Conservation (phyloP, 208 protist genomes). For the Angomonas deanei region DNA sequence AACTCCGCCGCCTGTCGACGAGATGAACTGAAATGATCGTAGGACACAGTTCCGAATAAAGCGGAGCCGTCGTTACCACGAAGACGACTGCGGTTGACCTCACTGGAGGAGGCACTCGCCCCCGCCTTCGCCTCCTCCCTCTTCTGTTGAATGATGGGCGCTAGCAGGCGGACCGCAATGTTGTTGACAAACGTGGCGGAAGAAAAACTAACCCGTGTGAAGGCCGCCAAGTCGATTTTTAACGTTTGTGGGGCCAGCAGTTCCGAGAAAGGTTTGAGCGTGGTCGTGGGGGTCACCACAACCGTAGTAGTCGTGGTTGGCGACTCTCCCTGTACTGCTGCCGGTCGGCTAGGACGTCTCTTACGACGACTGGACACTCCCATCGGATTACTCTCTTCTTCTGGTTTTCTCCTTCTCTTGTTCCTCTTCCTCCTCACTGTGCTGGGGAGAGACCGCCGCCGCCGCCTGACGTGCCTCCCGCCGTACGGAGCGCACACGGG, state of each 20-base stretch:
- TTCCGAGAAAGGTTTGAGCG: neutral
- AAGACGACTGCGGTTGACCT: neutral
- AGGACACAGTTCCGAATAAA: neutral
- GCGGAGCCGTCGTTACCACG: constrained; percentile 11
- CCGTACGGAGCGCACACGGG: too few species aligned
- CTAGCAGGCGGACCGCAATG: constrained; percentile 52
- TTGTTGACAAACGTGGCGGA: constrained; percentile 70
- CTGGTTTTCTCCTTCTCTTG: neutral
- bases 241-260: constrained; percentile 10
- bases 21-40: neutral
- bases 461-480: neutral
- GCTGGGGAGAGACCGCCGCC: neutral
- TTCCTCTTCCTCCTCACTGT: neutral
- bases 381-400: neutral
- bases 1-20: neutral
- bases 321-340: neutral
- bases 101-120: neutral
- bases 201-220: constrained; percentile 64
- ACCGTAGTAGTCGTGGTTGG: neutral
- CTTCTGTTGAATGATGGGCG: constrained; percentile 27
- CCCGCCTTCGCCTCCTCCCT: constrained; percentile 10
- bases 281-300: constrained; percentile 1
- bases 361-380: neutral
- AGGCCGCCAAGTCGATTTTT: constrained; percentile 43
- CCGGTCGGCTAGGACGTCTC: neutral